Conservation (phyloP, 305 asterid genomes). For the Fraxinus floribunda region DNA sequence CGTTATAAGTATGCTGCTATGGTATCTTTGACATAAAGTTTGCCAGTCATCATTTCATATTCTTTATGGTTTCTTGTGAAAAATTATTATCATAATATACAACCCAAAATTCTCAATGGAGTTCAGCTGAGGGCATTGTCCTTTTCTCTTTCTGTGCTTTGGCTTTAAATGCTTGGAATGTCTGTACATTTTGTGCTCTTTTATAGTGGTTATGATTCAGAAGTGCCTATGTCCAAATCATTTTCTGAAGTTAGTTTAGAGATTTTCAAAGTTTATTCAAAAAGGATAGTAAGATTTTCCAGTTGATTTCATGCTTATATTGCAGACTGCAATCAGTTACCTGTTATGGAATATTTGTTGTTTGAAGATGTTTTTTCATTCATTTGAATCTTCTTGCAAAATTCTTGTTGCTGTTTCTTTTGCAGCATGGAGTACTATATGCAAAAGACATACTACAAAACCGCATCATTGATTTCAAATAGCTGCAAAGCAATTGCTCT, state of each 20-base stretch:
- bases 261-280: not conserved
- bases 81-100: not conserved
- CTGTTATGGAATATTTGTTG: not conserved
- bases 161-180: not conserved
- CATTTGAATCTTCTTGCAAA: conserved; percentile 6
- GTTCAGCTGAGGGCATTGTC: not conserved
- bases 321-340: not conserved
- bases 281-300: not conserved
- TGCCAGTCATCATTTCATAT: not conserved
- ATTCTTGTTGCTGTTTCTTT: conserved; percentile 21
- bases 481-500: conserved; percentile 91
- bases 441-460: conserved; percentile 96
- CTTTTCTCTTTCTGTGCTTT: not conserved
- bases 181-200: not conserved
- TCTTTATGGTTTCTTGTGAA: not conserved
- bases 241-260: not conserved
- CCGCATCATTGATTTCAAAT: conserved; percentile 92
- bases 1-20: conserved; percentile 71
- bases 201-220: not conserved
- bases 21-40: not conserved
- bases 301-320: not conserved
- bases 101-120: not conserved
- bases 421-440: conserved; percentile 98
- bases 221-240: not conserved
- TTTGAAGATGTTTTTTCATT: not conserved